A percentile compares a stretch with the other conserved stretches of the same genome.
Conservation (phyloP, 495 filamentous ascomycete genomes). For the Cercophora newfieldiana region DNA sequence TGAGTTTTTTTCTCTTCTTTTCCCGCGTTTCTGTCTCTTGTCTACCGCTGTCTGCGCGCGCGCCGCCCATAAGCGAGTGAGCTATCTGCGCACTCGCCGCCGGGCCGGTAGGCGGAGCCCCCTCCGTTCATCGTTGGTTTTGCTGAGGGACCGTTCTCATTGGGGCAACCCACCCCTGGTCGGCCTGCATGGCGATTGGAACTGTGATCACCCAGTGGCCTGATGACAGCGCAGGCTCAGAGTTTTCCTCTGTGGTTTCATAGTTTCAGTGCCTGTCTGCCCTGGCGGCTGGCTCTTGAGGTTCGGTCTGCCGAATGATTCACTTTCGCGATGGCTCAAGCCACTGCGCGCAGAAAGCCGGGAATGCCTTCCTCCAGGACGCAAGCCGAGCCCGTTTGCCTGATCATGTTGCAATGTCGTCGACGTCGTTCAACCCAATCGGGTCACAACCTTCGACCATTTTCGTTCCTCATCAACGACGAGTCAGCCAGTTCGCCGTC, state of each 20-base stretch:
- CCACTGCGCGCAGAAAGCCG: not conserved
- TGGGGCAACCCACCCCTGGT: not conserved
- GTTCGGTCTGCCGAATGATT: not conserved
- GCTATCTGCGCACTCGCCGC: not conserved
- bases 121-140: not conserved
- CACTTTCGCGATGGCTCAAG: not conserved
- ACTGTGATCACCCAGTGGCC: slow-evolving; percentile 1
- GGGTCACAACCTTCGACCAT: not conserved
- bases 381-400: not conserved
- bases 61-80: not conserved
- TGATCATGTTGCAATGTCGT: not conserved
- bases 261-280: not conserved
- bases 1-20: not conserved
- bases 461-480: not conserved
- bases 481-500: not conserved
- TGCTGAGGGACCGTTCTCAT: not conserved
- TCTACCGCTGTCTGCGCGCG: not conserved
- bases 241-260: not conserved
- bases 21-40: not conserved
- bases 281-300: not conserved
- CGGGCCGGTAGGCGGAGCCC: not conserved
- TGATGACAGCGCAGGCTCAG: slow-evolving; percentile 3
- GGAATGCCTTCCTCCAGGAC: not conserved
- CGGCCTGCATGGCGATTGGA: not conserved
- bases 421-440: not conserved